Evolutionary conservation across 202 grass and related monocot genomes (phyloP).

Genomic region (Setaria viridis): DNA sequence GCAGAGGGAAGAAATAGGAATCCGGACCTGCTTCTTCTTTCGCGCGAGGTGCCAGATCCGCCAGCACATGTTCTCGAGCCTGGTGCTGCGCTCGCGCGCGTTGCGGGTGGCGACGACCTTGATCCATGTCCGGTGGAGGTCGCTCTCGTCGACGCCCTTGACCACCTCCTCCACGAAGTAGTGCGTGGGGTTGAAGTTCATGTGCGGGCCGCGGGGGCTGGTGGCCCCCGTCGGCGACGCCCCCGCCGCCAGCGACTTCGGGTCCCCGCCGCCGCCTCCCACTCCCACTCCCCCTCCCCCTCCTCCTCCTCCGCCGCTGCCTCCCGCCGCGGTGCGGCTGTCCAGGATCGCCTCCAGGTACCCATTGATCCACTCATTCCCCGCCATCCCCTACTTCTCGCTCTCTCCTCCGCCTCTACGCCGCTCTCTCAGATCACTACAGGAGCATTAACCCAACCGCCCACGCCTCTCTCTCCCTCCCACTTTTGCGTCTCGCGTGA

Average conservation of each 20-base stretch:
- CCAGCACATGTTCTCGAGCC: constrained; percentile 99
- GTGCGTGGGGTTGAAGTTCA: constrained; percentile 90
- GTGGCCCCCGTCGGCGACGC: constrained; percentile 6
- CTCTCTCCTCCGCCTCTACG: neutral
- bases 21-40: constrained; percentile 85
- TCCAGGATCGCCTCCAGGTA: constrained; percentile 96
- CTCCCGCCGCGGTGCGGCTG: constrained; percentile 41
- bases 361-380: constrained; percentile 98
- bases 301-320: neutral
- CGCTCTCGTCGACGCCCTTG: constrained; percentile 91
- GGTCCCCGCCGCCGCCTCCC: constrained; percentile 11
- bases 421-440: neutral
- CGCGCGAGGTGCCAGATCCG: constrained; percentile 97
- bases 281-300: neutral
- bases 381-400: constrained; percentile 42
- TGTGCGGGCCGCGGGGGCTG: constrained; percentile 57
- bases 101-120: constrained; percentile 98
- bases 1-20: neutral
- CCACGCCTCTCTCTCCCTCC: neutral
- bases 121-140: constrained; percentile 96
- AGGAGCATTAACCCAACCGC: neutral
- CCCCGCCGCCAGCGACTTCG: constrained; percentile 32
- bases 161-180: constrained; percentile 99
- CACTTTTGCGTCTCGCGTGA: neutral
- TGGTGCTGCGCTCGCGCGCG: constrained; percentile 70